Conservation (phyloP, 306 rosid species). For the Castanea mollissima region DNA sequence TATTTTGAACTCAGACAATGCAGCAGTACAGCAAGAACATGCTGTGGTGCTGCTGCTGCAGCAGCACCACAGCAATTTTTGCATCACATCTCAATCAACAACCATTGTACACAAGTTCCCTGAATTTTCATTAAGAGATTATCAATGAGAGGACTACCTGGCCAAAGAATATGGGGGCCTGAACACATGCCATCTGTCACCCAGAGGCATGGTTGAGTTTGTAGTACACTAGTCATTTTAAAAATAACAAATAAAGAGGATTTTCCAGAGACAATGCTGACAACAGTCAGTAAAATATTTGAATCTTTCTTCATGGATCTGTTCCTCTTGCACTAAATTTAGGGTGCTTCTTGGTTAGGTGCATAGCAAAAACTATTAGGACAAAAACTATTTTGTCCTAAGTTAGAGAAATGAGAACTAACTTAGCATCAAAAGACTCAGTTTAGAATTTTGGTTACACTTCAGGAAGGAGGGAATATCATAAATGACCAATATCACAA, state of each 20-base stretch:
- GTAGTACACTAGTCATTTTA: not conserved
- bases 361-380: not conserved
- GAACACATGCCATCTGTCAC: slow-evolving; percentile 2
- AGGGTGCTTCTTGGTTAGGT: not conserved
- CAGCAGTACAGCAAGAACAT: not conserved
- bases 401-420: slow-evolving; percentile 10
- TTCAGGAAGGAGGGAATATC: slow-evolving; percentile 9
- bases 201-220: not conserved
- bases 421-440: not conserved
- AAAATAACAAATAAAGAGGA: not conserved
- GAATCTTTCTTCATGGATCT: not conserved
- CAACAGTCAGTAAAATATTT: not conserved
- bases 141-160: not conserved
- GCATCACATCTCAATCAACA: not conserved
- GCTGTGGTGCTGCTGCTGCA: not conserved
- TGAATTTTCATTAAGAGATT: not conserved
- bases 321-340: not conserved
- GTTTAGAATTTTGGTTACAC: not conserved
- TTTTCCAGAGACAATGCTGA: not conserved
- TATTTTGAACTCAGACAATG: not conserved
- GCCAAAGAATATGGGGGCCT: not conserved
- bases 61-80: not conserved
- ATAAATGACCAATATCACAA: slow-evolving; percentile 19
- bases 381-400: not conserved
- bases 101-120: not conserved